These are phyloP conservation scores for Ogataea salicorniae DNA, from an alignment of 805 yeast genomes.

Conservation along the genomic window DNA sequence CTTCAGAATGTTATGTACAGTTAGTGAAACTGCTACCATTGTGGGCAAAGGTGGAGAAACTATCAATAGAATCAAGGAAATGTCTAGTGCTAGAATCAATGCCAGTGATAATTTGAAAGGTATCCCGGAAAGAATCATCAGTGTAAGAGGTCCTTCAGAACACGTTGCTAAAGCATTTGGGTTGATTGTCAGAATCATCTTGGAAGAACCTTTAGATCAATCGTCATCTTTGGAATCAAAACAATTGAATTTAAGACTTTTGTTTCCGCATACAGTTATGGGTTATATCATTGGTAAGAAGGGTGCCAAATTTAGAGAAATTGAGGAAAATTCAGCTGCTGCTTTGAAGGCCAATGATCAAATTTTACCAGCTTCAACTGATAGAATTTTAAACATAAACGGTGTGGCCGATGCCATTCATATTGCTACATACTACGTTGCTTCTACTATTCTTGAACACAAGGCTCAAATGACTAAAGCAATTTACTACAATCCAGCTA, in stretches of 20 bases:
- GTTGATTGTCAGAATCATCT: constrained; percentile 57
- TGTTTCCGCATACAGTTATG: constrained; percentile 75
- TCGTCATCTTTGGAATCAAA: constrained; percentile 53
- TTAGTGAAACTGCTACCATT: constrained; percentile 67
- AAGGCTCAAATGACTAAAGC: constrained; percentile 53
- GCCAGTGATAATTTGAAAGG: constrained; percentile 70
- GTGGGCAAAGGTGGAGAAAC: constrained; percentile 82
- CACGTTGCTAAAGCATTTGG: constrained; percentile 81
- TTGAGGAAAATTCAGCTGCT: constrained; percentile 79
- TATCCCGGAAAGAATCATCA: constrained; percentile 68
- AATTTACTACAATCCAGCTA: constrained; percentile 56
- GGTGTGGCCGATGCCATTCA: constrained; percentile 89
- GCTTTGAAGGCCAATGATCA: constrained; percentile 67
- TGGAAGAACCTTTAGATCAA: constrained; percentile 60
- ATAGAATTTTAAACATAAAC: constrained; percentile 59
- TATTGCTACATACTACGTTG: constrained; percentile 71
- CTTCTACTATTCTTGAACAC: constrained; percentile 62
- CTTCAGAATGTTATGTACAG: constrained; percentile 69
- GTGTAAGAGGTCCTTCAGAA: constrained; percentile 70
- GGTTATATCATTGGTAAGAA: constrained; percentile 78
- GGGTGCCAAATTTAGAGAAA: constrained; percentile 70
- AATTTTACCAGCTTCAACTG: constrained; percentile 70
- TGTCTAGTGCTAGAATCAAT: constrained; percentile 58
- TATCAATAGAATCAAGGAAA: constrained; percentile 57
- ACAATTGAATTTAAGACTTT: constrained; percentile 51